Evolutionary conservation across 2,329 filamentous ascomycete species (phyloP).

Genomic region (Nannizzia gypsea): DNA sequence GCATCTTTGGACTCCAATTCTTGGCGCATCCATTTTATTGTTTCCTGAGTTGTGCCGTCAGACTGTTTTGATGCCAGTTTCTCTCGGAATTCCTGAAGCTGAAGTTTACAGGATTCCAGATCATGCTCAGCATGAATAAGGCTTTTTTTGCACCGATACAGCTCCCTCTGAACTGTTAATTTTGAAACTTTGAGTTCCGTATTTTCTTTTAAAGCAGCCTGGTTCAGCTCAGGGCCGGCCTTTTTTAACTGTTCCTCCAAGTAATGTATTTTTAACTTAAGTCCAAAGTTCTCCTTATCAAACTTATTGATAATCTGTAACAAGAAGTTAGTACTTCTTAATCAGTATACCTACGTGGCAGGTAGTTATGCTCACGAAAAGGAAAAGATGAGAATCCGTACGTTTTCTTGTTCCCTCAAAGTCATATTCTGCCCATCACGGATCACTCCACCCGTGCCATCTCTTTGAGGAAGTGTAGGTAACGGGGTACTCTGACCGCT

Average conservation of each 20-base stretch:
- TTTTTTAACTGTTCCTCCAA: constrained; percentile 83
- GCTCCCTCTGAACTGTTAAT: constrained; percentile 76
- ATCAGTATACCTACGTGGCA: background rate
- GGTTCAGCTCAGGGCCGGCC: constrained; percentile 77
- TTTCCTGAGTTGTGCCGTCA: constrained; percentile 56
- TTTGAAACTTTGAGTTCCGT: constrained; percentile 91
- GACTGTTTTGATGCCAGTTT: constrained; percentile 64
- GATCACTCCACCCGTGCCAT: constrained; percentile 54
- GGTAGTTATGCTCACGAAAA: background rate
- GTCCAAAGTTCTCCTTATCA: constrained; percentile 94
- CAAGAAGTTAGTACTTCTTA: background rate
- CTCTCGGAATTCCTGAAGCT: constrained; percentile 72
- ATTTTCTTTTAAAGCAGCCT: constrained; percentile 82
- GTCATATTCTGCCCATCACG: constrained; percentile 76
- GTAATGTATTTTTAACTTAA: constrained; percentile 96
- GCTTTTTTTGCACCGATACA: constrained; percentile 75
- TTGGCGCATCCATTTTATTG: constrained; percentile 42
- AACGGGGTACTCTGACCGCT: constrained; percentile 76
- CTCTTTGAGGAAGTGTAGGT: constrained; percentile 52
- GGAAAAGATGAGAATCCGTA: constrained; percentile 5
- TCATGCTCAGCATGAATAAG: constrained; percentile 73
- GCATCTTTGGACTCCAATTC: constrained; percentile 40
- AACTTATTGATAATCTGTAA: constrained; percentile 70
- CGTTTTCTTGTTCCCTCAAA: constrained; percentile 76
- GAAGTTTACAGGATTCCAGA: constrained; percentile 68